Evolutionary conservation across 1,284 basidiomycete genomes (phyloP), one percentile per base, ranked within the genome.

Genomic region (Ganoderma sp.): DNA sequence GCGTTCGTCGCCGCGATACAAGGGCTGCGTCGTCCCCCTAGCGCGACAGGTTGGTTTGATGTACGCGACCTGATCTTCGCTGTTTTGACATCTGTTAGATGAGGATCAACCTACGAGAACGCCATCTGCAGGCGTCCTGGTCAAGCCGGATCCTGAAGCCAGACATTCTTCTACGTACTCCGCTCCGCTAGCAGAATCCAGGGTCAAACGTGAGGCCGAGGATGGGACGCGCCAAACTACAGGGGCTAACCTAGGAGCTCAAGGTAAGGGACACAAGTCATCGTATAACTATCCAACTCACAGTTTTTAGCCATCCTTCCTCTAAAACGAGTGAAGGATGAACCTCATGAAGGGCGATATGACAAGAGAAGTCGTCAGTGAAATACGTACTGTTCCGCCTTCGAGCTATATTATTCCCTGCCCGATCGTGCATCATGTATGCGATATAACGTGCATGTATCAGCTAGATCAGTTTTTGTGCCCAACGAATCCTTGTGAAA

Each of bases 281-380:
- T 37, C 8, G 19, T 39, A 10, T 6, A 14, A 8, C 34, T 15
- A 22, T n/a, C 9, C 32, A 19, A 39, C 56, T 37, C n/a, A 39
- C 34, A 22, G 3, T 19, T 34, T 15, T 37, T 15, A 60, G 41
- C 22, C 22, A 39, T 9, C 15, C 5, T 41, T 25, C 17, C 58
- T 3, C 39, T 42, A 4, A 60, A 60, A 41, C 58, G 58, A 25
- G 41, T 43, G 10, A 60, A 60, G 41, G 58, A 60, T 43, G 58
- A 60, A 15, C n/a, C 58, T 28, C 58, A 42, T 42, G 39, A 60
- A 5, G 37, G 22, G 12, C 41, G 58, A 14, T 22, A 22, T 28
- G 58, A 22, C 4, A 60, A 60, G 37, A 43, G 58, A 42, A 25
- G 43, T 39, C 58, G 58, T 15, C n/a, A 39, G 4, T 60, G 25